A percentile compares a stretch with the other conserved stretches of the same genome.
Conservation (phyloP, 371 early-diverging fungal genomes). For the Mortierella sp. region DNA sequence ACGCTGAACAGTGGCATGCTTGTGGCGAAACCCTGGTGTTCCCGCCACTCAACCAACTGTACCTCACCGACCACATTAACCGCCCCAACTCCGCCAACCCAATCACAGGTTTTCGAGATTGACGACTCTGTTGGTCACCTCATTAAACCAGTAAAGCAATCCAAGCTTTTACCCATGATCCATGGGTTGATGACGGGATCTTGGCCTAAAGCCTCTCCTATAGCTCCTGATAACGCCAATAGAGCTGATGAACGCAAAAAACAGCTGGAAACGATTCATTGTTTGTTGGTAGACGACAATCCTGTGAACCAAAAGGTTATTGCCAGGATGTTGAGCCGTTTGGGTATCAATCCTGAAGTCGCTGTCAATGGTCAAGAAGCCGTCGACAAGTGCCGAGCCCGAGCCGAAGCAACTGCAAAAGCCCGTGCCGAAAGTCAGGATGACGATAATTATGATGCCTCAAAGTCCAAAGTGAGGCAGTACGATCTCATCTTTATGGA, state of each 20-base stretch:
- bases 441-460: background rate
- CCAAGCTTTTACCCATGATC: constrained; percentile 50
- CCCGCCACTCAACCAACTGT: background rate
- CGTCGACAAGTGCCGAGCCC: constrained; percentile 48
- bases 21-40: background rate
- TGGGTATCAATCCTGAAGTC: constrained; percentile 51
- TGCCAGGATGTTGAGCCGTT: constrained; percentile 48
- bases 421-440: background rate
- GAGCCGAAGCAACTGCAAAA: constrained; percentile 38
- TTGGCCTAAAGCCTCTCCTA: constrained; percentile 35
- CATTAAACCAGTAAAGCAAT: constrained; percentile 52
- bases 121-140: constrained; percentile 40
- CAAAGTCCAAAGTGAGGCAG: constrained; percentile 16
- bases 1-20: background rate
- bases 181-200: constrained; percentile 53
- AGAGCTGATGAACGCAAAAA: constrained; percentile 42
- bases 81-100: background rate
- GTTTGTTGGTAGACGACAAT: constrained; percentile 62
- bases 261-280: constrained; percentile 38
- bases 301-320: constrained; percentile 62
- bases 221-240: constrained; percentile 11
- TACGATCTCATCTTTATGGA: constrained; percentile 64
- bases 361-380: constrained; percentile 64
- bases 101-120: background rate
- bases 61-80: background rate